Evolutionary conservation across 352 stramenopile genomes (phyloP), one percentile per base, ranked within the genome.

Genomic region (Phytophthora tentaculata): DNA sequence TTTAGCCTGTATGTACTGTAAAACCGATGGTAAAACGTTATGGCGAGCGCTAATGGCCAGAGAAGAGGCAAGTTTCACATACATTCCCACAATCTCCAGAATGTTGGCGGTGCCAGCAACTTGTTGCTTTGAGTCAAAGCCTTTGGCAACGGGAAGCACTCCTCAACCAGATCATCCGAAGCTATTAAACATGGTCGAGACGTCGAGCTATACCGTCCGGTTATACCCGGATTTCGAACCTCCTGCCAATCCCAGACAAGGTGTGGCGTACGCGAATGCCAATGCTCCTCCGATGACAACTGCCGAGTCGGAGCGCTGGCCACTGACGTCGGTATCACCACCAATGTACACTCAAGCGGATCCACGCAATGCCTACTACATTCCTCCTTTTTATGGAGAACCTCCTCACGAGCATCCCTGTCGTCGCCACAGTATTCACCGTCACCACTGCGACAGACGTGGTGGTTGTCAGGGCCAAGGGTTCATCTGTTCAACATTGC

Each of bases 401-500:
- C 47, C 60, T 16, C 56, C 65, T 22, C 29, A 26, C 17, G 67
- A 66, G 37, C 62, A 13, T 35, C 67, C 17, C 24, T 64, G 62
- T 14, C 77, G 83, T 39, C 74, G 57, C 3, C 74, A 65, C 0
- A 22, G 44, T 8, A 47, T 71, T 50, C 72, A 65, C 5, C 70
- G 67, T 0, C 57, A 65, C 16, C 61, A 73, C 45, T 44, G 60
- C 26, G 51, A 55, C 2, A 67, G 22, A 5, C 48, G 26, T 50
- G 23, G 17, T 16, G 35, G 22, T n/a, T 71, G 64, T 43, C 56
- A 62, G 5, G 12, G 35, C 26, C 45, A 49, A 51, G 57, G 71
- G 3, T 88, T 70, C 41, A 44, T 84, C 37, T 58, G 74, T 16
- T 75, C 73, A 54, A 79, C 76, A 19, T 68, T 91, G 49, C 85